Percentiles rank a stretch among this genome's conserved stretches.
These are phyloP conservation scores for Coemansia asiatica DNA, from an alignment of 192 early-diverging fungal species.

Conservation along the genomic window DNA sequence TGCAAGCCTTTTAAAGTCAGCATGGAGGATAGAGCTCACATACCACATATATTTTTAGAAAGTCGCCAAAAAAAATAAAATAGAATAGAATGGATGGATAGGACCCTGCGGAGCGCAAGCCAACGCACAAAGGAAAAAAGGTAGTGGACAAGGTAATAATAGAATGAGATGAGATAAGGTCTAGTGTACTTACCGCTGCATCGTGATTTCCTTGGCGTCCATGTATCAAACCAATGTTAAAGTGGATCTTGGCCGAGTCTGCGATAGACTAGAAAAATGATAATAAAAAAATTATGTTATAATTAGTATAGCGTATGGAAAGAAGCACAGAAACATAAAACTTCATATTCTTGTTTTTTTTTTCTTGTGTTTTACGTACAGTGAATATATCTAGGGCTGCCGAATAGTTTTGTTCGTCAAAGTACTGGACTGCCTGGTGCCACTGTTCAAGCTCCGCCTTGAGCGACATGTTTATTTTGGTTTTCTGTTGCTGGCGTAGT, in stretches of 20 bases:
- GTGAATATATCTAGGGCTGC: constrained; percentile 67
- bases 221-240: constrained; percentile 88
- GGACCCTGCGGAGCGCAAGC: not conserved
- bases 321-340: no score
- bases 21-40: no score
- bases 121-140: not conserved
- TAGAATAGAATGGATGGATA: no score
- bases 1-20: no score
- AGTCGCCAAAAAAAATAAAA: no score
- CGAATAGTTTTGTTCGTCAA: constrained; percentile 72
- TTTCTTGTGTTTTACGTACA: constrained; percentile 49
- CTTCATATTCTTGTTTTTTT: no score
- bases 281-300: constrained; percentile 10
- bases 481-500: not conserved
- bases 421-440: constrained; percentile 73
- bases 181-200: constrained; percentile 70
- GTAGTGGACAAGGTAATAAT: not conserved
- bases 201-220: constrained; percentile 72
- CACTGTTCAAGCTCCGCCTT: constrained; percentile 83
- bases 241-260: constrained; percentile 92
- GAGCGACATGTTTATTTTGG: constrained; percentile 10
- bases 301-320: not conserved
- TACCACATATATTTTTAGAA: no score
- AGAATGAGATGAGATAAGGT: not conserved
- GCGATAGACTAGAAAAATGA: constrained; percentile 60